Conservation (phyloP, 2,329 filamentous ascomycete species). For the Tricladium varicosporioides region DNA sequence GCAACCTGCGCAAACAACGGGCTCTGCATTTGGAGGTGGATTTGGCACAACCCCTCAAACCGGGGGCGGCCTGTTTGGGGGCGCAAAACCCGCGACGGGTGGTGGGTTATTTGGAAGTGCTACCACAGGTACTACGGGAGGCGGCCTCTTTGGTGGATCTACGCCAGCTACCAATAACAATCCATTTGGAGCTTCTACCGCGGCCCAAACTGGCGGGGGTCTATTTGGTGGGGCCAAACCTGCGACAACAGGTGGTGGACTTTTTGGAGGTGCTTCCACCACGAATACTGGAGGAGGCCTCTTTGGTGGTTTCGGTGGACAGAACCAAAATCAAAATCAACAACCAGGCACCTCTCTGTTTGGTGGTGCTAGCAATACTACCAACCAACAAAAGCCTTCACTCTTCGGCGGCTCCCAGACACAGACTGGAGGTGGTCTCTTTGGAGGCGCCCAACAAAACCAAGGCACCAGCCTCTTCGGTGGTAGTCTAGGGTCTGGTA, state of each 20-base stretch:
- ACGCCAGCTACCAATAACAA: constrained; percentile 36
- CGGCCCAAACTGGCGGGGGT: constrained; percentile 37
- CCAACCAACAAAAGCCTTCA: constrained; percentile 54
- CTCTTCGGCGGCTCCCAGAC: constrained; percentile 47
- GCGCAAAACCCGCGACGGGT: constrained; percentile 31
- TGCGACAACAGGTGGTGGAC: constrained; percentile 38
- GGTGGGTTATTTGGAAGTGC: constrained; percentile 30
- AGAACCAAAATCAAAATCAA: constrained; percentile 37
- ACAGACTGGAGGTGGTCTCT: constrained; percentile 49
- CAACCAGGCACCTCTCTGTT: constrained; percentile 48
- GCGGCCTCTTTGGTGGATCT: constrained; percentile 37
- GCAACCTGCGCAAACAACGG: background rate
- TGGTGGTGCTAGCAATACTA: constrained; percentile 42
- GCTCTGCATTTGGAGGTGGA: constrained; percentile 2
- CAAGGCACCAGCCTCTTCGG: constrained; percentile 50
- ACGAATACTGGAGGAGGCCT: constrained; percentile 28
- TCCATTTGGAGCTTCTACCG: constrained; percentile 38
- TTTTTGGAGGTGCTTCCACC: constrained; percentile 40
- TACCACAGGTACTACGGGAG: constrained; percentile 34
- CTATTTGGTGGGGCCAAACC: constrained; percentile 41
- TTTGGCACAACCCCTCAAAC: constrained; percentile 12
- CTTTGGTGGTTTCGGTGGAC: constrained; percentile 35
- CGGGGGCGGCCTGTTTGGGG: constrained; percentile 39
- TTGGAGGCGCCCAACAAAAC: constrained; percentile 45
- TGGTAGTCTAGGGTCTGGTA: constrained; percentile 33